Conservation (phyloP, 2,329 filamentous ascomycete species). For the Purpureocillium lavendulum region DNA sequence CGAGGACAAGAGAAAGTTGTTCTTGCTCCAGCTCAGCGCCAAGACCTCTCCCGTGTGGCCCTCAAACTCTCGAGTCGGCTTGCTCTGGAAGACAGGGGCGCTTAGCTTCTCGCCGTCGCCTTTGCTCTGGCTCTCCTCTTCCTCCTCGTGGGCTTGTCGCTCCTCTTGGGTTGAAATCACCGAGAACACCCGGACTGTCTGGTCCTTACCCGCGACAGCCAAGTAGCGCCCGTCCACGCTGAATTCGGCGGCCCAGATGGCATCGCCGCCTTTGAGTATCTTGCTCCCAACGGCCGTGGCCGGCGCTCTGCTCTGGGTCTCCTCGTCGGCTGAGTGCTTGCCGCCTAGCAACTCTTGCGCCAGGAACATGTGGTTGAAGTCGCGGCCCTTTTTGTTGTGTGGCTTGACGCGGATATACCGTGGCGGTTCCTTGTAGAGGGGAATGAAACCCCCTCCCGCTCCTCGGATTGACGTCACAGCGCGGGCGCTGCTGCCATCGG, state of each 20-base stretch:
- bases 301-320: constrained; percentile 18
- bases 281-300: constrained; percentile 31
- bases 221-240: constrained; percentile 87
- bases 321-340: constrained; percentile 24
- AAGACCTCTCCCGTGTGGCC: constrained; percentile 82
- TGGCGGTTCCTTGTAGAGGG: constrained; percentile 79
- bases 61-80: constrained; percentile 69
- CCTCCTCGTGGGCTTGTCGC: constrained; percentile 62
- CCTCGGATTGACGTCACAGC: constrained; percentile 72
- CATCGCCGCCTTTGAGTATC: constrained; percentile 43
- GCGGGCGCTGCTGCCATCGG: constrained; percentile 74
- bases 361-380: constrained; percentile 83
- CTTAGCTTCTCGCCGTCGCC: constrained; percentile 56
- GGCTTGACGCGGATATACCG: constrained; percentile 81
- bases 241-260: constrained; percentile 89
- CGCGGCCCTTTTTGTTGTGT: constrained; percentile 70
- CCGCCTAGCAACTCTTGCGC: constrained; percentile 79
- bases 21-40: constrained; percentile 97
- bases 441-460: constrained; percentile 64
- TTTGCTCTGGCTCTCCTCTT: constrained; percentile 29
- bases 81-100: constrained; percentile 80
- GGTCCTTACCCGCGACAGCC: constrained; percentile 86
- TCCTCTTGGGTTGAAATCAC: constrained; percentile 80
- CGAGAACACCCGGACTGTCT: constrained; percentile 77
- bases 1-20: constrained; percentile 90